Base-by-base conservation (phyloP, 2,329 filamentous ascomycete genomes). In the Colletotrichum euphorbiae region DNA sequence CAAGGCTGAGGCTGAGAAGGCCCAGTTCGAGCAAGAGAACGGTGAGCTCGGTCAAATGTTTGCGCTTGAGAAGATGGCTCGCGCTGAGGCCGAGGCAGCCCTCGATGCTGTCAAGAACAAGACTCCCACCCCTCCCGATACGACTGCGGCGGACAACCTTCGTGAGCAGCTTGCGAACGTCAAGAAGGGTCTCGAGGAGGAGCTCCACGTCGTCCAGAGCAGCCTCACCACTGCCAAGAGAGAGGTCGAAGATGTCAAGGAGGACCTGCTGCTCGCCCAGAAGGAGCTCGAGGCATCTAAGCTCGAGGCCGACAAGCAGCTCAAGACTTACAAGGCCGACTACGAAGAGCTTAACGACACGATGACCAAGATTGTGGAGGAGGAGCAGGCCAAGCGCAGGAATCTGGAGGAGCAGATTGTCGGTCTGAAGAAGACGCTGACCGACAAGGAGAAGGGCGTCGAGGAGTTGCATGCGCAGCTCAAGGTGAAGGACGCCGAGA, bases 331-430 rank as follows among this genome's bases (percentile, higher is more conserved):
- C 52, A 81, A 83, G 75, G 81, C 83, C n/a, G 87, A 89, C 75
- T 89, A 88, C 77, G 83, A 86, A 74, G 87, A 89, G 70, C 85
- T 90, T 80, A 86, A 88, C 74, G 87, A 90, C 58, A 88, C 85
- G 69, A 83, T 90, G 80, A 89, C 85, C 4, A 78, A 85, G 71
- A 79, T 90, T 60, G 82, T 89, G 2, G 87, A 90, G 74, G 87
- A 90, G 73, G 85, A 85, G 58, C 82, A 85, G 72, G 82, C 76
- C 73, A 87, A 84, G 78, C 81, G 83, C 57, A 86, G 84, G 82
- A 81, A 81, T 17, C 79, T 83, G 51, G 82, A 87, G 75, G 79
- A 82, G 63, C 81, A 84, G 78, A 78, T 86, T 51, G 80, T 84
- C 13, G 82, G 82, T 40, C 75, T 84, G 62, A 78, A 77, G 12